These are phyloP conservation scores for Phellinidium pouzarii DNA, from an alignment of 1,284 basidiomycete species.

Conservation along the genomic window DNA sequence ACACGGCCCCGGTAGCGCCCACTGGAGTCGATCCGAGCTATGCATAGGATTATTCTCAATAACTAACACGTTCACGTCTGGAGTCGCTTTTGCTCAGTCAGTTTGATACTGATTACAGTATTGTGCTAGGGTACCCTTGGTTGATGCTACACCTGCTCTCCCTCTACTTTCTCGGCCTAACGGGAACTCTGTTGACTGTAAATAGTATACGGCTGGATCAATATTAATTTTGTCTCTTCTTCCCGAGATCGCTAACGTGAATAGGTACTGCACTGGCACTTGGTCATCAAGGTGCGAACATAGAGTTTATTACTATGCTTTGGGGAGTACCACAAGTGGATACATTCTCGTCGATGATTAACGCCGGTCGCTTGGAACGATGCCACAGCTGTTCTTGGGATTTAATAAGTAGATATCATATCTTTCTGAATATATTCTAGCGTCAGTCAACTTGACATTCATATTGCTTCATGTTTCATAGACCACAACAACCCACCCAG, in stretches of 20 bases:
- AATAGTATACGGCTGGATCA: slow-evolving; percentile 26
- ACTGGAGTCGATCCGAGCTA: no score
- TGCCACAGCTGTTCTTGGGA: slow-evolving; percentile 27
- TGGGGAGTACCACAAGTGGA: slow-evolving; percentile 30
- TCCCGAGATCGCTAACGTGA: neutral
- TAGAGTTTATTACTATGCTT: slow-evolving; percentile 35
- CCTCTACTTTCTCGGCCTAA: slow-evolving; percentile 33
- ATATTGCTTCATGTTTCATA: neutral
- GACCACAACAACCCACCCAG: slow-evolving; percentile 28
- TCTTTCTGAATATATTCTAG: neutral
- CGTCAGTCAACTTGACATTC: neutral
- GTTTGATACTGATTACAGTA: no score
- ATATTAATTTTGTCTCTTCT: no score
- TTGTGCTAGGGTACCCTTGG: no score
- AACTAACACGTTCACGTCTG: no score
- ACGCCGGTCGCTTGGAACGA: slow-evolving; percentile 24
- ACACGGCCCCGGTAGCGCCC: no score
- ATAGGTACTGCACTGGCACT: slow-evolving; percentile 33
- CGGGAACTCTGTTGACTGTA: slow-evolving; percentile 22
- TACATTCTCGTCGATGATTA: slow-evolving; percentile 27
- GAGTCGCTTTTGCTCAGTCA: no score
- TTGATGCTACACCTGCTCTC: slow-evolving; percentile 22
- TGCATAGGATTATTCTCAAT: no score
- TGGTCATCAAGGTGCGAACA: slow-evolving; percentile 26
- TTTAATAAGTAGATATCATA: slow-evolving; percentile 29